These are phyloP conservation scores for Antitrichia curtipendula DNA, from an alignment of 225 moss, liverwort and hornwort species.

Conservation along the genomic window DNA sequence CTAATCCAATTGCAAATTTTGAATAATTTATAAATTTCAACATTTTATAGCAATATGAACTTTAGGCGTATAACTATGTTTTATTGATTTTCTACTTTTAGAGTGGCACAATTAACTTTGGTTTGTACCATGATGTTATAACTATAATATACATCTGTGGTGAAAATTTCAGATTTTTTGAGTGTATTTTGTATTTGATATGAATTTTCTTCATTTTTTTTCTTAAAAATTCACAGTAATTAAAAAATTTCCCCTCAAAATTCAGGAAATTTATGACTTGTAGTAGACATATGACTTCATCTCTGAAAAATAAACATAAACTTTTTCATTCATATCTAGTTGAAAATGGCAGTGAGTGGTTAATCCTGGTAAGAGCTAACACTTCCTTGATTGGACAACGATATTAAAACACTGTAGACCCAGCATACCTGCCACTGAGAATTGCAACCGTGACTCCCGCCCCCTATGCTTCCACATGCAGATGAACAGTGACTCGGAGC, in stretches of 20 bases:
- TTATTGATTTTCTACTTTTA: neutral
- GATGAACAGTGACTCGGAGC: neutral
- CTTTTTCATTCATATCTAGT: neutral
- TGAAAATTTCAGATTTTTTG: neutral
- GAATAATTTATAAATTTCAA: neutral
- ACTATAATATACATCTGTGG: neutral
- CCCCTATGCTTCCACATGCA: neutral
- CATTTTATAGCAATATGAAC: neutral
- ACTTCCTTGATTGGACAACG: neutral
- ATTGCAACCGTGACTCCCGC: neutral
- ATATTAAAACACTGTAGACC: neutral
- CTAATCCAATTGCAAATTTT: neutral
- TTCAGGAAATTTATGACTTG: neutral
- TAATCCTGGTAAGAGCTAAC: no score
- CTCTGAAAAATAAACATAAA: neutral
- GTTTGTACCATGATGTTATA: neutral
- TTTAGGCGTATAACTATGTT: neutral
- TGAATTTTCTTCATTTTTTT: neutral
- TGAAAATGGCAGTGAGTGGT: neutral
- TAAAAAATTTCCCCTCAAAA: neutral
- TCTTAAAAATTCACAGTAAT: neutral
- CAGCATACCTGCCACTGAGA: neutral
- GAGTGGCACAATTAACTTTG: accelerated
- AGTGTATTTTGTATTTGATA: neutral
- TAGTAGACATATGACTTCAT: neutral